Percentiles rank a stretch among this genome's conserved stretches.
These are phyloP conservation scores for Capronia epimyces DNA, from an alignment of 2,329 filamentous ascomycete genomes.

Conservation along the genomic window DNA sequence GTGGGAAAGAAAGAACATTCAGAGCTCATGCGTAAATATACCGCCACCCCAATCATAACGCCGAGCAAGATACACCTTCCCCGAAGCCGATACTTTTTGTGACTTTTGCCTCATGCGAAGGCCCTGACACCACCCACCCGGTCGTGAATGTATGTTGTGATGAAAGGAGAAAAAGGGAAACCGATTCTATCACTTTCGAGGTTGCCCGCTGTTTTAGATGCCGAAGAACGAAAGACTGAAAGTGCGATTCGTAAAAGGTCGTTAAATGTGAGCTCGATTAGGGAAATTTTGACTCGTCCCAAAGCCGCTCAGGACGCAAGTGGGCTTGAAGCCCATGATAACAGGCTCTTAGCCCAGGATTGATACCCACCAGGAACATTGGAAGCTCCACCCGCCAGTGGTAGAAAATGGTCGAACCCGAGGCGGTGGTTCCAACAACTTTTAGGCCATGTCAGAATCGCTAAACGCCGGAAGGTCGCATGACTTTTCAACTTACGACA, in stretches of 20 bases:
- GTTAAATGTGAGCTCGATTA: constrained; percentile 25
- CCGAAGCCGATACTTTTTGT: constrained; percentile 17
- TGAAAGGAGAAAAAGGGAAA: constrained; percentile 14
- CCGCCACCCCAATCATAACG: constrained; percentile 10
- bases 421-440: constrained; percentile 11
- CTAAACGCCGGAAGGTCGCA: constrained; percentile 20
- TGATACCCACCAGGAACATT: neutral
- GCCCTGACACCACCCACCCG: constrained; percentile 16
- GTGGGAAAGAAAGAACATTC: constrained; percentile 11
- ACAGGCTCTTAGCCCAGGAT: neutral
- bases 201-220: constrained; percentile 24
- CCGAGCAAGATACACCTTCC: constrained; percentile 7
- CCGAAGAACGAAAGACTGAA: constrained; percentile 23
- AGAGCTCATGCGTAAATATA: constrained; percentile 10
- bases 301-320: constrained; percentile 3
- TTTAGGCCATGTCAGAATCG: constrained; percentile 12
- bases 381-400: constrained; percentile 1
- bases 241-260: constrained; percentile 22
- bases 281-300: constrained; percentile 13
- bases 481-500: constrained; percentile 24
- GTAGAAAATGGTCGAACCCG: constrained; percentile 16
- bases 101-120: constrained; percentile 22
- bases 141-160: constrained; percentile 21
- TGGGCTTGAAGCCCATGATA: neutral
- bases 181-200: constrained; percentile 18